These are phyloP conservation scores for Penicillium canariense DNA, from an alignment of 495 filamentous ascomycete species.

Conservation along the genomic window DNA sequence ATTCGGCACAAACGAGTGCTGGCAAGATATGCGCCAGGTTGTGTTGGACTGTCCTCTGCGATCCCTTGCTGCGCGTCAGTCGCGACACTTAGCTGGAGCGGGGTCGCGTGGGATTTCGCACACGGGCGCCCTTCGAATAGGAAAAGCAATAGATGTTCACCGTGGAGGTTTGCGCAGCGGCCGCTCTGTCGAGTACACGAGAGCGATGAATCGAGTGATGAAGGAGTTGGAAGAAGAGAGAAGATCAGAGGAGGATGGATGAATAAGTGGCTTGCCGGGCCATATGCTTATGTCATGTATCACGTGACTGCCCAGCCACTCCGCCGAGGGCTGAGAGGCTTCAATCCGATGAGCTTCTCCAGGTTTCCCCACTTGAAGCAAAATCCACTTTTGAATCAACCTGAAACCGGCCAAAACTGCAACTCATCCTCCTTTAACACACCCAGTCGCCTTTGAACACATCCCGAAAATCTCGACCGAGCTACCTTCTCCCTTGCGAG, in stretches of 20 bases:
- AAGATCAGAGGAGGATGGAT: conserved; percentile 15
- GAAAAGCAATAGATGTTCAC: not conserved
- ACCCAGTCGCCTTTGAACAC: not conserved
- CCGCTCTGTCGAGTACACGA: not conserved
- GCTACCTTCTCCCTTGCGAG: not conserved
- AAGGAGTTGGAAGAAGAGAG: conserved; percentile 4
- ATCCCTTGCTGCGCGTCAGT: conserved; percentile 30
- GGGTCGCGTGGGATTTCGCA: conserved; percentile 33
- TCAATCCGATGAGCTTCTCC: conserved; percentile 26
- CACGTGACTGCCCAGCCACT: conserved; percentile 18
- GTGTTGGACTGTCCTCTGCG: conserved; percentile 18
- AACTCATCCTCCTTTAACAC: not conserved
- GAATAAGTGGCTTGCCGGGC: conserved; percentile 11
- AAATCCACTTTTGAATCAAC: conserved; percentile 22
- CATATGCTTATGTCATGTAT: conserved; percentile 4
- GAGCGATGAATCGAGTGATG: conserved; percentile 3
- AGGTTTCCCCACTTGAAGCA: conserved; percentile 29
- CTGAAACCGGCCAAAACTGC: conserved; percentile 12
- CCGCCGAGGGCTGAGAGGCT: conserved; percentile 4
- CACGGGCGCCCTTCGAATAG: not conserved
- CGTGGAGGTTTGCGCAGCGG: not conserved
- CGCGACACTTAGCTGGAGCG: conserved; percentile 31
- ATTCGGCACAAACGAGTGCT: conserved; percentile 3
- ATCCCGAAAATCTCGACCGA: not conserved
- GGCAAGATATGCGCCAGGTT: conserved; percentile 16